Conservation (phyloP, 768 basidiomycete genomes). For the Lentinula guzmanii region DNA sequence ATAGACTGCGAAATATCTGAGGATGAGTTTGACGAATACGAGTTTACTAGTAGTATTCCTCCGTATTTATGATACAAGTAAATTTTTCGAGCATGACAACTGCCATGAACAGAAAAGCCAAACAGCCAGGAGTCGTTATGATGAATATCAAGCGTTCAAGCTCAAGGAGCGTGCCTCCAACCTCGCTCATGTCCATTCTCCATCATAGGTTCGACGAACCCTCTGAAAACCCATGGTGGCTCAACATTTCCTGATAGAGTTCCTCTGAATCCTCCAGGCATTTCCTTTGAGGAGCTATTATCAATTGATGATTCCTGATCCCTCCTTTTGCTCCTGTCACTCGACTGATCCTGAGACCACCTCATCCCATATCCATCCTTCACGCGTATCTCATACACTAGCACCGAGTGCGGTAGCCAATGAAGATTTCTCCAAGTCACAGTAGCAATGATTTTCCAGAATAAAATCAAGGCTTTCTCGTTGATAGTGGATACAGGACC, state of each 20-base stretch:
- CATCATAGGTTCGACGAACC: constrained; percentile 67
- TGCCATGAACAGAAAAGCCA: no score
- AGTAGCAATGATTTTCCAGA: constrained; percentile 44
- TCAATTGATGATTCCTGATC: not conserved
- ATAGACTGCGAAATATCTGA: no score
- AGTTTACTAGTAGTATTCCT: no score
- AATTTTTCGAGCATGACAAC: no score
- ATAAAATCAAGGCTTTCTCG: constrained; percentile 41
- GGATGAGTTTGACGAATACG: constrained; percentile 4
- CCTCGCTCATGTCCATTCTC: constrained; percentile 57
- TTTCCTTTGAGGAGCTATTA: not conserved
- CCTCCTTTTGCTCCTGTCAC: constrained; percentile 19
- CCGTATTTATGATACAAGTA: no score
- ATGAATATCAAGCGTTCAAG: no score
- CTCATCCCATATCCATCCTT: constrained; percentile 63
- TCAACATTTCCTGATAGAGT: constrained; percentile 2
- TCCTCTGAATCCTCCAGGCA: constrained; percentile 5
- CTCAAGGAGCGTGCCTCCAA: constrained; percentile 41
- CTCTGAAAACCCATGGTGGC: constrained; percentile 50
- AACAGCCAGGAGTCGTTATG: no score
- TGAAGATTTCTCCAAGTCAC: constrained; percentile 62
- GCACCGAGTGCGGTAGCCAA: constrained; percentile 55
- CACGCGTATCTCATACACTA: constrained; percentile 62
- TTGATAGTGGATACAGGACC: constrained; percentile 51
- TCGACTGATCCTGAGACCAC: constrained; percentile 67